Conservation (phyloP, 148 eudicot genomes). For the Camellia sinensis region DNA sequence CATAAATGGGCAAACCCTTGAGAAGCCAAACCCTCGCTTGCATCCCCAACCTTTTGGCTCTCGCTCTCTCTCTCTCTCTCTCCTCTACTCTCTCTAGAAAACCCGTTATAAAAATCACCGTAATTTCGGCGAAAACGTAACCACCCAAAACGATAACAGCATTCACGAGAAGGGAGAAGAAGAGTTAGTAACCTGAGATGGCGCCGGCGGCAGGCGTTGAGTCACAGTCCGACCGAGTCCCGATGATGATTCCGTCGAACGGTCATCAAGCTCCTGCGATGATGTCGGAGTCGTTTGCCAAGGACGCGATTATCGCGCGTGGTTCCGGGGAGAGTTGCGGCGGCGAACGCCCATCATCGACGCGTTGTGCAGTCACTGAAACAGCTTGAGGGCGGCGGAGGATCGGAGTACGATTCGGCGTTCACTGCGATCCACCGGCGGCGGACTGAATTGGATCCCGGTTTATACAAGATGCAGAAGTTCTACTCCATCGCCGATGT, state of each 20-base stretch:
- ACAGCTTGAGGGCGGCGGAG: constrained; percentile 32
- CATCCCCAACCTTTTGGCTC: not conserved
- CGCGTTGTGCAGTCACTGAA: constrained; percentile 67
- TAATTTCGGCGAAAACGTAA: not conserved
- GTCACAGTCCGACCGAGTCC: constrained; percentile 33
- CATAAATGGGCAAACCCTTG: not conserved
- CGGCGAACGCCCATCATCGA: constrained; percentile 96
- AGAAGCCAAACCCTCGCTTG: constrained; percentile 17
- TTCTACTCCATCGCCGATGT: constrained; percentile 72
- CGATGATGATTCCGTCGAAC: constrained; percentile 27
- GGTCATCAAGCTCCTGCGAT: constrained; percentile 17
- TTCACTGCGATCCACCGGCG: constrained; percentile 72
- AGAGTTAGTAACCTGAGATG: constrained; percentile 27
- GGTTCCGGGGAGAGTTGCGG: constrained; percentile 93
- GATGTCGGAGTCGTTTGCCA: constrained; percentile 42
- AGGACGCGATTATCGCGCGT: constrained; percentile 65
- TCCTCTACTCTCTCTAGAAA: not conserved
- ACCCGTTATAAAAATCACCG: not conserved
- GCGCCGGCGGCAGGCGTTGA: constrained; percentile 58
- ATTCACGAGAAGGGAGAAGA: not conserved
- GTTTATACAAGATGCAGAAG: constrained; percentile 88
- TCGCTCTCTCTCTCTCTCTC: constrained; percentile 4
- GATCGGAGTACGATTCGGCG: constrained; percentile 49
- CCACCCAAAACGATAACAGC: not conserved
- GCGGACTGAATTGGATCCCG: constrained; percentile 87